phyloP scores from a whole-genome alignment of 495 filamentous ascomycete species.

The Cryomyces minteri region DNA sequence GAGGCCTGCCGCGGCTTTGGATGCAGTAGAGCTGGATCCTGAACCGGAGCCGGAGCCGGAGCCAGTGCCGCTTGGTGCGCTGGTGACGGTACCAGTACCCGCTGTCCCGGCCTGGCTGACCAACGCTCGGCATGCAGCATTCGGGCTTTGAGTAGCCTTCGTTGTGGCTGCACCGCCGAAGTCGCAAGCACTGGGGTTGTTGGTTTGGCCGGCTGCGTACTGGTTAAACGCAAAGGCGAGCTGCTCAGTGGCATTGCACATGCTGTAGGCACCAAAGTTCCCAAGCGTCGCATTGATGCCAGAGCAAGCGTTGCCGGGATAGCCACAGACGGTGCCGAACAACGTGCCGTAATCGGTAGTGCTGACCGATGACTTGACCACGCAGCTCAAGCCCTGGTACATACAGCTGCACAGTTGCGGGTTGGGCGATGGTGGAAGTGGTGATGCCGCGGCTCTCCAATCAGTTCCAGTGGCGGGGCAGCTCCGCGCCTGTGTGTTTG shows the following conservation, averaged over 20 bases:
- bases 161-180: slow-evolving; percentile 48
- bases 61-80: slow-evolving; percentile 28
- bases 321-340: slow-evolving; percentile 58
- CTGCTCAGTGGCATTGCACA: slow-evolving; percentile 65
- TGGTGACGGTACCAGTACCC: slow-evolving; percentile 47
- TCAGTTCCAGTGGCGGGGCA: slow-evolving; percentile 47
- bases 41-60: slow-evolving; percentile 11
- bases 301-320: slow-evolving; percentile 33
- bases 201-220: slow-evolving; percentile 43
- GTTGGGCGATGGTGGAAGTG: slow-evolving; percentile 69
- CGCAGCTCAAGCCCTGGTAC: slow-evolving; percentile 48
- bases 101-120: slow-evolving; percentile 40
- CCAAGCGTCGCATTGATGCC: slow-evolving; percentile 66
- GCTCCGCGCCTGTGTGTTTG: slow-evolving; percentile 48
- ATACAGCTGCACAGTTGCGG: slow-evolving; percentile 64
- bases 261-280: slow-evolving; percentile 72
- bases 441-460: slow-evolving; percentile 48
- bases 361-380: slow-evolving; percentile 30
- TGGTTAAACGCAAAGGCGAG: slow-evolving; percentile 65
- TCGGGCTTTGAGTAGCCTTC: slow-evolving; percentile 25
- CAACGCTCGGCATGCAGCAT: slow-evolving; percentile 33
- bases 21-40: slow-evolving; percentile 21
- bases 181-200: slow-evolving; percentile 43
- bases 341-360: slow-evolving; percentile 38
- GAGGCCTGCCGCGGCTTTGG: slow-evolving; percentile 19